phyloP scores from a whole-genome alignment of 345 rosid species.

The Trapa incisa region DNA sequence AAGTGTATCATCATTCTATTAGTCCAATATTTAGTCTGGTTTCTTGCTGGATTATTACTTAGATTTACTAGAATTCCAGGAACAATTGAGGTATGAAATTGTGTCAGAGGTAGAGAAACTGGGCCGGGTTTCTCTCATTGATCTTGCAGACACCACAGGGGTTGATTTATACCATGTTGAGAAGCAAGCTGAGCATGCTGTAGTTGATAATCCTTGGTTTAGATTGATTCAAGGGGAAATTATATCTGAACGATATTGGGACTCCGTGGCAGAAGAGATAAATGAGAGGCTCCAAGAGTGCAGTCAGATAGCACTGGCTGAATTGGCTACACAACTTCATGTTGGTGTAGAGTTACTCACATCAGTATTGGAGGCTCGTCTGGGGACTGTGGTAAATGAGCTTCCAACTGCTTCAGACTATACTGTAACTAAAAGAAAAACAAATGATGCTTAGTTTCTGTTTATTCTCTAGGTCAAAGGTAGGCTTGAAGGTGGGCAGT shows the following conservation, averaged over 20 bases:
- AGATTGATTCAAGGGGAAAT: conserved; percentile 79
- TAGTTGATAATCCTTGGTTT: conserved; percentile 38
- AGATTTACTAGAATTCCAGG: conserved; percentile 23
- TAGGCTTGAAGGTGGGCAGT: conserved; percentile 95
- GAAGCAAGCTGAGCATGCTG: conserved; percentile 67
- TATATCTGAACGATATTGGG: conserved; percentile 90
- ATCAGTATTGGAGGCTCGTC: conserved; percentile 78
- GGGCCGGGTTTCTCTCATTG: conserved; percentile 85
- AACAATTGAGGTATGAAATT: conserved; percentile 73
- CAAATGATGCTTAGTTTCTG: conserved; percentile 2
- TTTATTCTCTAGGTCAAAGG: conserved; percentile 61
- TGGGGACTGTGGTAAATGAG: conserved; percentile 62
- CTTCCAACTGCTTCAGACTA: background rate
- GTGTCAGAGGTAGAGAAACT: conserved; percentile 38
- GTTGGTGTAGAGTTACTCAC: conserved; percentile 77
- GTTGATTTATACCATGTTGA: conserved; percentile 92
- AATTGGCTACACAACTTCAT: conserved; percentile 75
- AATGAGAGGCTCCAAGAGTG: conserved; percentile 95
- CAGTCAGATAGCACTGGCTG: conserved; percentile 82
- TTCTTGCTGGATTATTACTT: background rate
- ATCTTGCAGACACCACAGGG: conserved; percentile 65
- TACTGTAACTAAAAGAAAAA: conserved; percentile 1
- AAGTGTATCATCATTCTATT: background rate
- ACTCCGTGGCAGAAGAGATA: conserved; percentile 76
- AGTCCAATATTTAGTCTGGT: background rate